phyloP scores from a whole-genome alignment of 2,329 filamentous ascomycete genomes.

The Penicillium sp. region DNA sequence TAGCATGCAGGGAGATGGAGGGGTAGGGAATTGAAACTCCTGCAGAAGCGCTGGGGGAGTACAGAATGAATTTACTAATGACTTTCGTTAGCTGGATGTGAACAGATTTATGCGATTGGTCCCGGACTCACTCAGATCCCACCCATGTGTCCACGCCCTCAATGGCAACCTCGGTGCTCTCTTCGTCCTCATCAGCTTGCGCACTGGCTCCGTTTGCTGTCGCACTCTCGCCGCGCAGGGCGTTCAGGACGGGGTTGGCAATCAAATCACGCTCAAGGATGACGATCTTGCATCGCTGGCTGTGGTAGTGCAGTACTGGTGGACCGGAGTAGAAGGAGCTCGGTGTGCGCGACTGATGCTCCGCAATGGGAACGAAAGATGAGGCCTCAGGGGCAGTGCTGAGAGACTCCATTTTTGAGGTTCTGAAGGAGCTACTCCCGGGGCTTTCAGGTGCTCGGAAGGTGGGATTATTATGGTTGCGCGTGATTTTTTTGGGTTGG shows the following conservation, averaged over 20 bases:
- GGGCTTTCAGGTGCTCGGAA: too few relatives aligned
- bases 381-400: slow-evolving; percentile 38
- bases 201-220: background rate
- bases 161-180: slow-evolving; percentile 37
- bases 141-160: slow-evolving; percentile 47
- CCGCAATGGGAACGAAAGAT: slow-evolving; percentile 44
- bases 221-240: slow-evolving; percentile 23
- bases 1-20: slow-evolving; percentile 50
- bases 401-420: slow-evolving; percentile 44
- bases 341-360: slow-evolving; percentile 50
- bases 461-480: background rate
- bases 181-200: slow-evolving; percentile 16
- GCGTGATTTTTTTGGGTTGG: background rate
- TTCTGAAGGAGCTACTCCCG: background rate
- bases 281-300: slow-evolving; percentile 45
- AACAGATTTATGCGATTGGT: background rate
- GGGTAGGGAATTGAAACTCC: slow-evolving; percentile 51
- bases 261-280: slow-evolving; percentile 42
- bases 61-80: slow-evolving; percentile 47
- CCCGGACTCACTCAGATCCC: slow-evolving; percentile 45
- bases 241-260: slow-evolving; percentile 34
- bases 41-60: slow-evolving; percentile 31
- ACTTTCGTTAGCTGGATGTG: background rate
- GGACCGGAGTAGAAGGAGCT: slow-evolving; percentile 49
- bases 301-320: slow-evolving; percentile 49